Evolutionary conservation across 352 stramenopile genomes (phyloP).

Genomic region (Phytophthora idaei): DNA sequence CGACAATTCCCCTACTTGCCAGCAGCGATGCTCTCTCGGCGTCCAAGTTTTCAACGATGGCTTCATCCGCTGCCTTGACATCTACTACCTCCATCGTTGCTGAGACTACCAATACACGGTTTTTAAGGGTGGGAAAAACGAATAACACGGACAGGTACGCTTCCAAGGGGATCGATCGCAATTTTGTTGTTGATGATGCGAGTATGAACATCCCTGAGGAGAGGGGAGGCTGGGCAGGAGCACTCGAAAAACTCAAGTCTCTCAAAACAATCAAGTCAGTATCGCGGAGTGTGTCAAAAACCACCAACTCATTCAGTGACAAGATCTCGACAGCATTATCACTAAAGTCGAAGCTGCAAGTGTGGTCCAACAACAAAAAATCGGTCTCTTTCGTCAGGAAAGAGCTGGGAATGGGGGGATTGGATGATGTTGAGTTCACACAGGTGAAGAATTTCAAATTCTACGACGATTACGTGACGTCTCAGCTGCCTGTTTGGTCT

Average conservation of each 20-base stretch:
- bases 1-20: neutral
- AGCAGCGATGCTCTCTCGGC: neutral
- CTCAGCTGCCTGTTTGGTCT: conserved; percentile 18
- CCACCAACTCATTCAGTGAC: neutral
- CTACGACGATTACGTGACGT: conserved; percentile 22
- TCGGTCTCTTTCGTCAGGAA: conserved; percentile 13
- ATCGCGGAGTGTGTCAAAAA: conserved; percentile 1
- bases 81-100: neutral
- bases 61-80: neutral
- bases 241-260: too few species aligned
- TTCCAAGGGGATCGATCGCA: too few species aligned
- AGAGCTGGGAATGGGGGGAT: conserved; percentile 3
- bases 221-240: too few species aligned
- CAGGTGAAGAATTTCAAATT: conserved; percentile 1
- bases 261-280: neutral
- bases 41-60: neutral
- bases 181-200: too few species aligned
- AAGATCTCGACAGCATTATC: conserved; percentile 7
- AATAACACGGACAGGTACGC: neutral
- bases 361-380: conserved; percentile 15
- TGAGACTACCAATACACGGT: neutral
- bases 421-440: neutral
- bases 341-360: conserved; percentile 2
- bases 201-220: too few species aligned
- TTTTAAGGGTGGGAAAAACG: conserved; percentile 2